These are phyloP conservation scores for Wallacemonas sp. DNA, from an alignment of 208 protist genomes.

Conservation along the genomic window DNA sequence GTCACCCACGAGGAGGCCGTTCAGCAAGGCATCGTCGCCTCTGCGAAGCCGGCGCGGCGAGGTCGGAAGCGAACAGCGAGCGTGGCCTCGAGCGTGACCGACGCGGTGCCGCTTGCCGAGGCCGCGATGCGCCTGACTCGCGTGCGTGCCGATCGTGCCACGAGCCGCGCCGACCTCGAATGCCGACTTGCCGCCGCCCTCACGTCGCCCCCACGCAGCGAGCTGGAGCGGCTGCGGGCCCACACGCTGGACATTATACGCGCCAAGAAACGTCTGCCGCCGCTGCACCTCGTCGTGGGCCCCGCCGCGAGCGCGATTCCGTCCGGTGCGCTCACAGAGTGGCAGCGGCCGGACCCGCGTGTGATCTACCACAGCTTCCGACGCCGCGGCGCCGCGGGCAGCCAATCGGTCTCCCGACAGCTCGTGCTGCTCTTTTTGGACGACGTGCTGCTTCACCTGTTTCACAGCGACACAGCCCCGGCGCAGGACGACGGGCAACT, in stretches of 20 bases:
- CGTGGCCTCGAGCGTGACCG: neutral
- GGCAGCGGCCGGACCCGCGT: conserved; percentile 61
- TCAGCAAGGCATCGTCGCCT: conserved; percentile 34
- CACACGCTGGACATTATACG: conserved; percentile 46
- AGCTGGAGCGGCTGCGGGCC: conserved; percentile 23
- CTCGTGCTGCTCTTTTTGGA: conserved; percentile 78
- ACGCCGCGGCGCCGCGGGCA: conserved; percentile 18
- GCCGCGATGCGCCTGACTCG: conserved; percentile 12
- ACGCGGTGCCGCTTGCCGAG: conserved; percentile 22
- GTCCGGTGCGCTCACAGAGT: conserved; percentile 37
- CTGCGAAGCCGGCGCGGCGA: neutral
- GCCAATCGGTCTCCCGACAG: conserved; percentile 37
- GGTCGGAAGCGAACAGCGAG: conserved; percentile 1
- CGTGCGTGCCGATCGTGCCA: conserved; percentile 11
- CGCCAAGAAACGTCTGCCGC: conserved; percentile 33
- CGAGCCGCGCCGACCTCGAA: conserved; percentile 34
- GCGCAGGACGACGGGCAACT: neutral
- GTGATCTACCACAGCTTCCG: conserved; percentile 78
- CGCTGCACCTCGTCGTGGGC: conserved; percentile 56
- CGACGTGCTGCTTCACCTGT: conserved; percentile 42
- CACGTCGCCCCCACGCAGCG: neutral
- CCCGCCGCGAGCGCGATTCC: conserved; percentile 5
- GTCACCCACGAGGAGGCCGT: conserved; percentile 29
- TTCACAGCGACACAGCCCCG: neutral
- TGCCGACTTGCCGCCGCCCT: conserved; percentile 10